phyloP scores from a whole-genome alignment of 805 yeast genomes.

The Blastobotrys americana region DNA sequence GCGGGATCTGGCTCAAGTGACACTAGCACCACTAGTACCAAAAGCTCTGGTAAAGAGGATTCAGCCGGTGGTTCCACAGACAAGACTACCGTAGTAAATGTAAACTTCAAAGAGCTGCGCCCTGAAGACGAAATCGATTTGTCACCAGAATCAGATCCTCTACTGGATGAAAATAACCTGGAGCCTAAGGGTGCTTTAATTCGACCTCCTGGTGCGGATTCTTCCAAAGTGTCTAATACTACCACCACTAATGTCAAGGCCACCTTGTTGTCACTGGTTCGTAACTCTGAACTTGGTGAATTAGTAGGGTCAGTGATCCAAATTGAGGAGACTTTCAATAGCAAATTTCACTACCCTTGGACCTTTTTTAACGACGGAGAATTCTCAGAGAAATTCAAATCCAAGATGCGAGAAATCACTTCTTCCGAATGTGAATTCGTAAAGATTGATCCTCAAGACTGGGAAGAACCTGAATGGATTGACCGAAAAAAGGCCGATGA shows the following conservation, averaged over 20 bases:
- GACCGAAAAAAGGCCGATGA: constrained; percentile 39
- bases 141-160: constrained; percentile 11
- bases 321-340: constrained; percentile 59
- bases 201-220: not conserved
- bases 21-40: too few species aligned
- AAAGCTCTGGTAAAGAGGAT: not conserved
- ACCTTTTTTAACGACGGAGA: constrained; percentile 68
- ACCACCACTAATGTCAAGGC: constrained; percentile 59
- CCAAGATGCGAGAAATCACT: constrained; percentile 28
- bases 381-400: constrained; percentile 52
- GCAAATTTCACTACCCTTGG: constrained; percentile 71
- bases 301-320: constrained; percentile 48
- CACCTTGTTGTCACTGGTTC: constrained; percentile 64
- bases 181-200: constrained; percentile 13
- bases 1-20: not conserved
- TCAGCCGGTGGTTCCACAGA: not conserved
- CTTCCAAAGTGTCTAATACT: not conserved
- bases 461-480: constrained; percentile 56
- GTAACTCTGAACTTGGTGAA: constrained; percentile 51
- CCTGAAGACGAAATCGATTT: constrained; percentile 5
- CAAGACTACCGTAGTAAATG: too few species aligned
- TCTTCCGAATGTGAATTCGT: constrained; percentile 43
- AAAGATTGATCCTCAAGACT: constrained; percentile 34
- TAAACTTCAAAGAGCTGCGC: too few species aligned
- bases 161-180: not conserved